Base-by-base conservation (phyloP, 805 yeast species). In the Lachancea waltii region DNA sequence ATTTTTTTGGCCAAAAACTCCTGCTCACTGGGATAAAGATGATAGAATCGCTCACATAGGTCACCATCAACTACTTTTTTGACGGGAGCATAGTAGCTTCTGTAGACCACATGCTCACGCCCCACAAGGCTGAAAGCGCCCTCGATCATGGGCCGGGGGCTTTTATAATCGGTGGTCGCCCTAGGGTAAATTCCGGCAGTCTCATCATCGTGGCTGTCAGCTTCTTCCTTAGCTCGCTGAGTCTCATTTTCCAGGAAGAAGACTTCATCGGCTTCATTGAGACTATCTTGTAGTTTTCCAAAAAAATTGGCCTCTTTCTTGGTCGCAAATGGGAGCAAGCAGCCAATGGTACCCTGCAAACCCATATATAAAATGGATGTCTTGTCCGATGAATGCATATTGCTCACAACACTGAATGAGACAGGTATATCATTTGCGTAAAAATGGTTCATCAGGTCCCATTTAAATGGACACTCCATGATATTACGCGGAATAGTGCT, bases 51-150 rank as follows among this genome's bases (percentile, higher is more conserved):
- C 50, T 86, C 96, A 33, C 90, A 66, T 11, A 85, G 64, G 54
- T 92, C 97, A 7, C 98, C 98, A 61, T 92, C 97, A 28, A 92
- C 70, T 2, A 83, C 78, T 35, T 76, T 72, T 45, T 78, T 80
- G 2, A 71, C 73, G 0, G 97, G 96, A n/a, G 75, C 77, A 56
- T 85, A 86, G 52, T 81, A 82, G 36, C 97, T 72, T 39, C 97
- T 64, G 55, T 70, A 89, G 40, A 72, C 72, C 45, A 74, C 42
- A 41, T 79, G 84, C 45, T 81, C 82, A 40, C 92, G 68, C 0
- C 81, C 90, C 3, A 79, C 67, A n/a, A 77, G 40, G 3, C 71
- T 44, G 31, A 44, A 49, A 7, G 51, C 41, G 5, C 64, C 64
- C 38, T 59, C 61, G 3, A 49, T 41, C 16, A 35, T 17, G 5